Conservation (phyloP, 306 rosid species). For the Prunus campanulata region DNA sequence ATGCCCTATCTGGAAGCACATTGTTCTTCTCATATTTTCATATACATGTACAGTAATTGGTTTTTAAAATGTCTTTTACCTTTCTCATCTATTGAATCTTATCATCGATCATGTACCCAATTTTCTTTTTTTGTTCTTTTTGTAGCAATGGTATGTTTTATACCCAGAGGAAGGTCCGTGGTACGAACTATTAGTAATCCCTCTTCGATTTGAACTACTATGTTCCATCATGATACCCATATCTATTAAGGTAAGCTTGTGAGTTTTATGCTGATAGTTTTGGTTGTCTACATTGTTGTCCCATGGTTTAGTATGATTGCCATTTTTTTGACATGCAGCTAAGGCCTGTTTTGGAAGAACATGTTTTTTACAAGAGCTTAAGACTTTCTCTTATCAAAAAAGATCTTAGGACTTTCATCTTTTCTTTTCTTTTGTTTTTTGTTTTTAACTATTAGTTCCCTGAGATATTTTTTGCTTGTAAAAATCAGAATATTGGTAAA, state of each 20-base stretch:
- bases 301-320: slow-evolving; percentile 17
- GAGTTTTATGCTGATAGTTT: neutral
- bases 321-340: neutral
- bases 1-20: neutral
- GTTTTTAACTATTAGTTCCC: neutral
- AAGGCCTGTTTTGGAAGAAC: neutral
- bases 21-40: neutral
- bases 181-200: slow-evolving; percentile 91
- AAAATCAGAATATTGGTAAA: neutral
- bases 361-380: neutral
- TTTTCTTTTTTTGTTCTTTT: slow-evolving; percentile 13
- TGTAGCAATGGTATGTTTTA: slow-evolving; percentile 89
- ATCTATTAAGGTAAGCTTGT: slow-evolving; percentile 83
- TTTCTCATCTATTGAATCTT: neutral
- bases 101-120: slow-evolving; percentile 20
- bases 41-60: neutral
- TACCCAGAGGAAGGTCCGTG: slow-evolving; percentile 91
- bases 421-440: too few species aligned
- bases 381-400: neutral
- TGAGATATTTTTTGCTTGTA: neutral
- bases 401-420: neutral
- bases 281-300: slow-evolving; percentile 19
- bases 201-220: slow-evolving; percentile 95
- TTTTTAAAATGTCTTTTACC: neutral
- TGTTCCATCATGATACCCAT: slow-evolving; percentile 99